Conservation (phyloP, 306 rosid genomes). For the Alnus glutinosa region DNA sequence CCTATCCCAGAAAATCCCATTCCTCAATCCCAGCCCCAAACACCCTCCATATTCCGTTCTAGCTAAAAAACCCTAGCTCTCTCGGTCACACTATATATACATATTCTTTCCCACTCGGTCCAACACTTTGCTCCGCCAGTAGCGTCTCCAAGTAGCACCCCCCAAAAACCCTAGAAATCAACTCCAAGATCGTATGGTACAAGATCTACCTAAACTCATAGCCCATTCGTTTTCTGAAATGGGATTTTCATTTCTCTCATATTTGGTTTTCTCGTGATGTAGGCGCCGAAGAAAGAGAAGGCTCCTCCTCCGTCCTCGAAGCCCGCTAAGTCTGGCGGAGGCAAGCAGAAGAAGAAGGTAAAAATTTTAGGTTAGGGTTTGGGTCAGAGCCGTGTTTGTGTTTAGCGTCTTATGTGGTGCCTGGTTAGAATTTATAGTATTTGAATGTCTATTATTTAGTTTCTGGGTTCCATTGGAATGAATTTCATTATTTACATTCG, state of each 20-base stretch:
- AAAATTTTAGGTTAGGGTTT: not conserved
- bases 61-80: conserved; percentile 7
- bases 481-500: not conserved
- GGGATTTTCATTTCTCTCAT: not conserved
- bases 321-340: conserved; percentile 39
- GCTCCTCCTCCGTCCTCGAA: conserved; percentile 37
- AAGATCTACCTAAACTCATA: not conserved
- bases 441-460: not conserved
- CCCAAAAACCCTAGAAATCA: not conserved
- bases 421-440: not conserved
- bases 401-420: not conserved
- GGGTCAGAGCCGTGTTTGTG: not conserved
- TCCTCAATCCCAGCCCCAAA: not conserved
- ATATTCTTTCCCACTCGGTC: accelerated
- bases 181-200: not conserved
- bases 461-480: not conserved
- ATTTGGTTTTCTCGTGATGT: not conserved
- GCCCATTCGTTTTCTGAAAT: not conserved
- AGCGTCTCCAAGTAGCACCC: not conserved
- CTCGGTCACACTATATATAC: not conserved
- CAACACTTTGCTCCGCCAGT: not conserved
- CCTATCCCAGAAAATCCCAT: not conserved
- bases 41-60: not conserved
- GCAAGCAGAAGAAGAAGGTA: conserved; percentile 44
- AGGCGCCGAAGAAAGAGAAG: conserved; percentile 40